Conservation (phyloP, 108 stramenopile genomes). For the Fragilariopsis cylindrus region DNA sequence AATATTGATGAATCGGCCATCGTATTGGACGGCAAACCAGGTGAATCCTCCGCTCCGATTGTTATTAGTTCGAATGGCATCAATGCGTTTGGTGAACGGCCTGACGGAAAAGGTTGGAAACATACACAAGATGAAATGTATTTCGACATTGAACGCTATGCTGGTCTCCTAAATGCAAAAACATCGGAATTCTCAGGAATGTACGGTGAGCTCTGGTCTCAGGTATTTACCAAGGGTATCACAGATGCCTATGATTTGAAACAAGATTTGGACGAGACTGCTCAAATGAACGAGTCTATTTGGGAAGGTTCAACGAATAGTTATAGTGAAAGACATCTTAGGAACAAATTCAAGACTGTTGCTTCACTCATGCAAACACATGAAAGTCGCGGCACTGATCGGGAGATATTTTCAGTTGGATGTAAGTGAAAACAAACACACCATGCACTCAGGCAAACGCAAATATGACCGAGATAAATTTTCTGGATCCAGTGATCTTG, state of each 20-base stretch:
- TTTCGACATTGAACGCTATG: slow-evolving; percentile 29
- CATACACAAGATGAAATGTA: not conserved
- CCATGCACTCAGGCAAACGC: too few species aligned
- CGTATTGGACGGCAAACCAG: slow-evolving; percentile 20
- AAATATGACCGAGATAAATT: not conserved
- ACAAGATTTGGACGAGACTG: slow-evolving; percentile 11
- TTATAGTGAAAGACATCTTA: not conserved
- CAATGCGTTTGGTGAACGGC: slow-evolving; percentile 29
- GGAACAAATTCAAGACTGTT: slow-evolving; percentile 35
- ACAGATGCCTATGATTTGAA: slow-evolving; percentile 33
- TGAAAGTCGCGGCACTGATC: slow-evolving; percentile 42
- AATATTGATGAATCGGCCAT: slow-evolving; percentile 28
- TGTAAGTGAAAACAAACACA: slow-evolving; percentile 8
- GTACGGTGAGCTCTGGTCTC: slow-evolving; percentile 59
- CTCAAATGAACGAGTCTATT: slow-evolving; percentile 17
- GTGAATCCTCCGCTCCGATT: slow-evolving; percentile 2
- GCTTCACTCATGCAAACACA: slow-evolving; percentile 55
- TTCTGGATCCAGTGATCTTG: not conserved
- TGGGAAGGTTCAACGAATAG: not conserved
- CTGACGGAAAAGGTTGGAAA: not conserved
- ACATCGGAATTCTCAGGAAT: slow-evolving; percentile 34
- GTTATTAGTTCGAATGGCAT: slow-evolving; percentile 29
- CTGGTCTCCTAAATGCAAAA: slow-evolving; percentile 41
- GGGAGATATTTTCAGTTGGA: slow-evolving; percentile 57
- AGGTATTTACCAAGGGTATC: slow-evolving; percentile 35